Conservation (phyloP, 2,329 filamentous ascomycete species). For the Phyllosticta paracitricarpa region DNA sequence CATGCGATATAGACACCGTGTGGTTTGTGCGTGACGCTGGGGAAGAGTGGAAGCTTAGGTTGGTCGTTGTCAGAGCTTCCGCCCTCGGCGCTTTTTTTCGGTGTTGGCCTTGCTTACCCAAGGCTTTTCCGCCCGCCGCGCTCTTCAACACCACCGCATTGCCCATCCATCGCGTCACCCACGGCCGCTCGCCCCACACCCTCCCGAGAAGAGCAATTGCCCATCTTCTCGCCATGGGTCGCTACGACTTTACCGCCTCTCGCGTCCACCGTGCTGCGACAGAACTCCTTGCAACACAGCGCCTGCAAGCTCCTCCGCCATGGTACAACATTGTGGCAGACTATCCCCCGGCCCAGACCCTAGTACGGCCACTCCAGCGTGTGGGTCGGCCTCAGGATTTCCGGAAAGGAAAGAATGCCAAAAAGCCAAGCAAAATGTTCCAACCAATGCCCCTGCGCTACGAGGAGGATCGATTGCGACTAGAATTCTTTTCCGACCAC, state of each 20-base stretch:
- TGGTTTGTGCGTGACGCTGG: not conserved
- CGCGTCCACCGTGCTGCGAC: slow-evolving; percentile 44
- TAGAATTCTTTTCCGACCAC: slow-evolving; percentile 82
- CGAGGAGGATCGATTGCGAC: slow-evolving; percentile 72
- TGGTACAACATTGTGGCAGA: slow-evolving; percentile 50
- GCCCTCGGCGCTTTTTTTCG: not conserved
- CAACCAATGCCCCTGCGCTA: slow-evolving; percentile 68
- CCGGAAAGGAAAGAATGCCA: slow-evolving; percentile 33
- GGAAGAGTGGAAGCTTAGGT: not conserved
- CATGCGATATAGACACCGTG: not conserved
- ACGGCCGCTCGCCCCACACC: not conserved
- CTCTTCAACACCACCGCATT: slow-evolving; percentile 15
- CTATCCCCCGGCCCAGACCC: slow-evolving; percentile 50
- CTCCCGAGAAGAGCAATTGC: not conserved
- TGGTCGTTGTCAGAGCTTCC: not conserved
- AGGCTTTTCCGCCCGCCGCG: not conserved
- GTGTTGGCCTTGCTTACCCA: not conserved
- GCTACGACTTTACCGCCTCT: slow-evolving; percentile 41
- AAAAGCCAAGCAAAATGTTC: slow-evolving; percentile 66
- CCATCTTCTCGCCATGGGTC: slow-evolving; percentile 33
- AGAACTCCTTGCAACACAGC: slow-evolving; percentile 34
- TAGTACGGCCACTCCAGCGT: slow-evolving; percentile 43
- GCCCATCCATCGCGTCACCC: slow-evolving; percentile 16
- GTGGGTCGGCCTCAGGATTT: slow-evolving; percentile 16
- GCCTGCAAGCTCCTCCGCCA: slow-evolving; percentile 34